These are phyloP conservation scores for Psophocarpus tetragonolobus DNA, from an alignment of 306 rosid species.

Conservation along the genomic window DNA sequence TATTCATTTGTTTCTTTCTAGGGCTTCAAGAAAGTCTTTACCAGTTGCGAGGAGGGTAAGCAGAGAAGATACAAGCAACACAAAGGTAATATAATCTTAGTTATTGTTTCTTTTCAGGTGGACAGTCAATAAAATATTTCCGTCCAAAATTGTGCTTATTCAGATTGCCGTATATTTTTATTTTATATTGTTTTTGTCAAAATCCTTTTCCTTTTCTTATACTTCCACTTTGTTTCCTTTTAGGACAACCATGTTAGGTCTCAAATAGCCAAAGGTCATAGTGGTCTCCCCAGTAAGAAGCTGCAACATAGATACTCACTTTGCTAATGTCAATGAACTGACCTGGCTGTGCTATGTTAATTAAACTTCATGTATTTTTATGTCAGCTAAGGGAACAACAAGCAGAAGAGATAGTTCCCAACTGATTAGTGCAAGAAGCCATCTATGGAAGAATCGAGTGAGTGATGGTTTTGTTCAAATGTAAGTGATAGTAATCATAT, in stretches of 20 bases:
- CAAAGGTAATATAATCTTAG: conserved; percentile 51
- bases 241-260: conserved; percentile 60
- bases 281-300: conserved; percentile 51
- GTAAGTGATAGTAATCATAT: conserved; percentile 55
- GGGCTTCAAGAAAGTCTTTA: conserved; percentile 68
- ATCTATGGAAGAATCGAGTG: conserved; percentile 53
- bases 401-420: conserved; percentile 48
- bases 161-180: background rate
- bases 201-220: conserved; percentile 23
- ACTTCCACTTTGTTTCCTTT: conserved; percentile 31
- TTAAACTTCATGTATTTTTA: conserved; percentile 25
- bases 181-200: background rate
- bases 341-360: background rate
- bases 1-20: conserved; percentile 35
- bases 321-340: conserved; percentile 5
- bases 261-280: conserved; percentile 41
- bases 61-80: conserved; percentile 42
- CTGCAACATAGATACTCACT: conserved; percentile 14
- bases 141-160: background rate
- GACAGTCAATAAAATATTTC: background rate
- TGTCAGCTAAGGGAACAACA: conserved; percentile 53
- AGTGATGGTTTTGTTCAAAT: conserved; percentile 70
- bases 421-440: conserved; percentile 49
- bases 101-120: background rate
- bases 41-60: conserved; percentile 58